Evolutionary conservation across 495 filamentous ascomycete species (phyloP).

Genomic region (Aspergillus bertholletiae): DNA sequence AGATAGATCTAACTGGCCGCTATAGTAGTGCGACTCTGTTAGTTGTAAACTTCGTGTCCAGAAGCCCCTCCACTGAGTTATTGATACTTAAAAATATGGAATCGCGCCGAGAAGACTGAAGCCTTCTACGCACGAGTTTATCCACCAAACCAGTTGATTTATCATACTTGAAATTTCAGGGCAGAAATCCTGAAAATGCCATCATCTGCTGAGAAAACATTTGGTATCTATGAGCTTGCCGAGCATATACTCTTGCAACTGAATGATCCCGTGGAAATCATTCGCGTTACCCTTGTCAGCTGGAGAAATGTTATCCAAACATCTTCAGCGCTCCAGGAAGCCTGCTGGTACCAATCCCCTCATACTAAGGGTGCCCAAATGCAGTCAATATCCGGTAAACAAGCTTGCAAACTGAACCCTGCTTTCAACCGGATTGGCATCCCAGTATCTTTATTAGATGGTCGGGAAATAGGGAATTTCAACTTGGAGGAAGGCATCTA

Average conservation of each 20-base stretch:
- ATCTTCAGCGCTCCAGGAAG: slow-evolving; percentile 3
- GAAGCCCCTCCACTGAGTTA: background rate
- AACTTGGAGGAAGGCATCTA: slow-evolving; percentile 5
- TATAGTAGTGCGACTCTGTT: too few relatives aligned
- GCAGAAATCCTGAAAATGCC: background rate
- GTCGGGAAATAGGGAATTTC: slow-evolving; percentile 1
- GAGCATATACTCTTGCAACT: slow-evolving; percentile 4
- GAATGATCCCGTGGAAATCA: slow-evolving; percentile 4
- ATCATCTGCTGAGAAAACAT: slow-evolving; percentile 1
- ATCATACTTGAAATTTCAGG: background rate
- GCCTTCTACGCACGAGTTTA: background rate
- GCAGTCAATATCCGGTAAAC: background rate
- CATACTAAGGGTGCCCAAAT: background rate
- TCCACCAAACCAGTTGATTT: background rate
- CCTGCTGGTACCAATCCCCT: slow-evolving; percentile 7
- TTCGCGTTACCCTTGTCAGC: slow-evolving; percentile 7
- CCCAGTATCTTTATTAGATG: background rate
- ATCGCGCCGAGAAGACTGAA: background rate
- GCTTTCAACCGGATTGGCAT: slow-evolving; percentile 7
- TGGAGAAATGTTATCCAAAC: slow-evolving; percentile 8
- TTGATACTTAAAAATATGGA: background rate
- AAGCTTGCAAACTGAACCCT: slow-evolving; percentile 4
- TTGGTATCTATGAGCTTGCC: slow-evolving; percentile 6
- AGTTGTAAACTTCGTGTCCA: too few relatives aligned
- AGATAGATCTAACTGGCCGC: too few relatives aligned